Base-by-base conservation (phyloP, 805 yeast genomes). In the Saccharomycopsis fodiens region DNA sequence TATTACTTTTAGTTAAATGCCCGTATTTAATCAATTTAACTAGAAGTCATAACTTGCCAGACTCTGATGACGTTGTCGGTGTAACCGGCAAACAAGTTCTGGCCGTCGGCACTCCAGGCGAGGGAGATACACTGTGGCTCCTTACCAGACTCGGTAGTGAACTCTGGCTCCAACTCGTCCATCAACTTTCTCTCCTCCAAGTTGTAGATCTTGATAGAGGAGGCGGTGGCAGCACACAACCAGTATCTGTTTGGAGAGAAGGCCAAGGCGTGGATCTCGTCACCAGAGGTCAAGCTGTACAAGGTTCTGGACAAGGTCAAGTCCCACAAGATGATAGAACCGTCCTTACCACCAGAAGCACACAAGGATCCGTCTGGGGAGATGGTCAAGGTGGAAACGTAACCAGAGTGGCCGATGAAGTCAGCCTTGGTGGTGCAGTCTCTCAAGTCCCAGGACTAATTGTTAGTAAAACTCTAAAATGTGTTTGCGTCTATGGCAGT, bases 201-300 rank as follows among this genome's bases (percentile, higher is more conserved):
- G 83, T 89, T 86, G 86, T 81, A 93, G 80, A 93, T 82, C 85
- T 89, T 91, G 79, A 93, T 87, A 67, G 96, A 93, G 59, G 96
- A 75, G 58, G 96, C 76, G 63, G 99, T 93, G 67, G 98, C 97
- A 75, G 97, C 98, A 70, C 95, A 91, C 72, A 93, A 85, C 98
- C 98, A 93, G 94, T 86, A 93, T 84, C 98, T 89, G 95, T 86
- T 86, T 76, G 99, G 98, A 71, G 97, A 91, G 95, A 93, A 93
- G 63, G 97, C 95, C 69, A 93, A 80, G 69, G 97, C 94, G 73
- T 86, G 86, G 62, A 93, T 88, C 79, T 91, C 97, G 67, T 91
- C 93, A 71, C 93, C 87, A 63, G 96, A 91, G 64, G 78, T 75
- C 71, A 93, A 80, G 65, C 96, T 82, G 95, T 88, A 91, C 66